A percentile compares a stretch with the other conserved stretches of the same genome.
phyloP scores from a whole-genome alignment of 257 asterid genomes.

The Nicotiana sylvestris region DNA sequence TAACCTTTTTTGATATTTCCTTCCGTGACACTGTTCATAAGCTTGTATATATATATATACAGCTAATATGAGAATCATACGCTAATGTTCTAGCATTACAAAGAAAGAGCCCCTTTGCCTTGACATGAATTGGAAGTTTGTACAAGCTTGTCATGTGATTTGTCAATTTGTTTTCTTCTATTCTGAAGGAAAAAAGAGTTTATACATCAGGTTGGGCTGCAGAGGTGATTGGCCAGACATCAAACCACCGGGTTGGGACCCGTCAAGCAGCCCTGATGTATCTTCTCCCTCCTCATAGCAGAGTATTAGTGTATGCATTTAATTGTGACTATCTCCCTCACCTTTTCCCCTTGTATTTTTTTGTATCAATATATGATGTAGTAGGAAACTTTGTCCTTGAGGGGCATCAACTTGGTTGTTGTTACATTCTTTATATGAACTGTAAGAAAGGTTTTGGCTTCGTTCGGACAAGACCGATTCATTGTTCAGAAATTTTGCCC shows the following conservation, averaged over 20 bases:
- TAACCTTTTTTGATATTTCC: neutral
- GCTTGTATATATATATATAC: too few species aligned
- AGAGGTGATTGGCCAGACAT: conserved; percentile 98
- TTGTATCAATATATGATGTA: neutral
- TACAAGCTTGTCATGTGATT: neutral
- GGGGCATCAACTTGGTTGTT: neutral
- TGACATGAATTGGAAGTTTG: neutral
- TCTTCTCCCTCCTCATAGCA: neutral
- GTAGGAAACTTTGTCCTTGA: neutral
- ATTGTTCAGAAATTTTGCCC: neutral
- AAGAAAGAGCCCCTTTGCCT: neutral
- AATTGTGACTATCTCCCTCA: neutral
- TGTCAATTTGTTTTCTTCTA: neutral
- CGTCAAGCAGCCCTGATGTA: conserved; percentile 28
- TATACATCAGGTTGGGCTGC: conserved; percentile 81
- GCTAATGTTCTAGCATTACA: neutral
- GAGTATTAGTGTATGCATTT: neutral
- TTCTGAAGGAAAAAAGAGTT: conserved; percentile 62
- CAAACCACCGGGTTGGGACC: conserved; percentile 80
- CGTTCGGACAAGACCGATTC: neutral
- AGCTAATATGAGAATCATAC: neutral
- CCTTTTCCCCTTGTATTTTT: neutral
- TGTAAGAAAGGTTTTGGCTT: neutral
- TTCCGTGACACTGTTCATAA: neutral
- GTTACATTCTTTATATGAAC: neutral